These are phyloP conservation scores for Solanum dulcamara DNA, from an alignment of 257 asterid species.

Conservation along the genomic window DNA sequence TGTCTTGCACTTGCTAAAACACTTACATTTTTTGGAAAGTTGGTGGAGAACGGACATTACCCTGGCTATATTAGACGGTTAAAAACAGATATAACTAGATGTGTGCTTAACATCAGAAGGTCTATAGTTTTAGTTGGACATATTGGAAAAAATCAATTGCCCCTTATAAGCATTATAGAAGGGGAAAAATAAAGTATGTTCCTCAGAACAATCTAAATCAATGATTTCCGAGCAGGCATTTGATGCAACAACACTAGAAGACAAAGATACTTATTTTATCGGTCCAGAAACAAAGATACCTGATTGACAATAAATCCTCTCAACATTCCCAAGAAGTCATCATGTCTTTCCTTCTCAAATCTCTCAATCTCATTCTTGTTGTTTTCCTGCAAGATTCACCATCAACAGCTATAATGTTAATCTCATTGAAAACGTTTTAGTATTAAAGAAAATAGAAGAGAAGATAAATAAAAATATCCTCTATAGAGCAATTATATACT, in stretches of 20 bases:
- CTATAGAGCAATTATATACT: not conserved
- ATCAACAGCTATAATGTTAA: not conserved
- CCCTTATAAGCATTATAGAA: not conserved
- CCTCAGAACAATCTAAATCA: not conserved
- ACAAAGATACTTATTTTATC: not conserved
- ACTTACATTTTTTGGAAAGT: not conserved
- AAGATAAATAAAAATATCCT: not conserved
- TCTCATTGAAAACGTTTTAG: not conserved
- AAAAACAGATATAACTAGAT: not conserved
- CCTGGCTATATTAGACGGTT: not conserved
- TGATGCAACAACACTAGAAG: not conserved
- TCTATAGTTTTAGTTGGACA: not conserved
- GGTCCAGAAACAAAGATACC: conserved; percentile 26
- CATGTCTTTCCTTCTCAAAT: conserved; percentile 73
- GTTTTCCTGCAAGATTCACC: conserved; percentile 54
- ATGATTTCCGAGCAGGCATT: not conserved
- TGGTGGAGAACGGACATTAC: not conserved
- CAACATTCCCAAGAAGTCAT: conserved; percentile 80
- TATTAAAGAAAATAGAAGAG: not conserved
- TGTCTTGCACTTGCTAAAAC: not conserved
- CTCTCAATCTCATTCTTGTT: conserved; percentile 84
- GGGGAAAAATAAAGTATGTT: not conserved
- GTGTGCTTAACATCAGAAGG: not conserved
- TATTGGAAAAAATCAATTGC: not conserved
- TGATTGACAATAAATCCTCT: conserved; percentile 90